phyloP scores from a whole-genome alignment of 192 early-diverging fungal species.

The Linnemannia zychae region DNA sequence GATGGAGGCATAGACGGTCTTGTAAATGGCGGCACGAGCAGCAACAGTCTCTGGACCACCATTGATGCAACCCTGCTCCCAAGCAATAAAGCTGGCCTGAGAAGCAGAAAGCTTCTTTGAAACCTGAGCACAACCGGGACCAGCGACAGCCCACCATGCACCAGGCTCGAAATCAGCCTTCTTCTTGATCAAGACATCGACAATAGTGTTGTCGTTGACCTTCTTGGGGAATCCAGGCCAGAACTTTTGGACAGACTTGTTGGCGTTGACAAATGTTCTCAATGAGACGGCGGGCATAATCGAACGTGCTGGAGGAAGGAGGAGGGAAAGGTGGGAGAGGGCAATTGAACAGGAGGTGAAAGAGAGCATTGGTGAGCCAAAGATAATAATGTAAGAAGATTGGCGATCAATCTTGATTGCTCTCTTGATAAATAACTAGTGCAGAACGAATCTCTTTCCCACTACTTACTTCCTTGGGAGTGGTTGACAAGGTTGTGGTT shows the following conservation, averaged over 20 bases:
- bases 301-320: constrained; percentile 27
- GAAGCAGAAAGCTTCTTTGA: constrained; percentile 16
- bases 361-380: neutral
- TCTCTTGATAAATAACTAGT: neutral
- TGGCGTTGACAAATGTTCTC: constrained; percentile 41
- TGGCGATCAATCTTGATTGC: neutral
- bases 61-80: constrained; percentile 45
- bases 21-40: constrained; percentile 45
- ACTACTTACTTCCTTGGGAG: constrained; percentile 44
- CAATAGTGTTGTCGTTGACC: constrained; percentile 31
- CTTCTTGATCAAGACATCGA: constrained; percentile 44
- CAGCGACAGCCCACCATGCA: constrained; percentile 50
- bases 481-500: constrained; percentile 36
- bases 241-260: constrained; percentile 49
- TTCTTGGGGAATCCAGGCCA: constrained; percentile 35
- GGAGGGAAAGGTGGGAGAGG: neutral
- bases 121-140: constrained; percentile 31
- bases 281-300: constrained; percentile 50
- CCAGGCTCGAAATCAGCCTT: constrained; percentile 48
- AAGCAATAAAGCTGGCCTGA: constrained; percentile 24
- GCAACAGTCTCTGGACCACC: constrained; percentile 30
- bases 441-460: neutral
- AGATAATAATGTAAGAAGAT: neutral
- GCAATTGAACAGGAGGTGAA: neutral
- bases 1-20: constrained; percentile 34